Evolutionary conservation across 441 rosid species (phyloP), one percentile per base, ranked within the genome.

Genomic region (Theobroma grandiflorum): DNA sequence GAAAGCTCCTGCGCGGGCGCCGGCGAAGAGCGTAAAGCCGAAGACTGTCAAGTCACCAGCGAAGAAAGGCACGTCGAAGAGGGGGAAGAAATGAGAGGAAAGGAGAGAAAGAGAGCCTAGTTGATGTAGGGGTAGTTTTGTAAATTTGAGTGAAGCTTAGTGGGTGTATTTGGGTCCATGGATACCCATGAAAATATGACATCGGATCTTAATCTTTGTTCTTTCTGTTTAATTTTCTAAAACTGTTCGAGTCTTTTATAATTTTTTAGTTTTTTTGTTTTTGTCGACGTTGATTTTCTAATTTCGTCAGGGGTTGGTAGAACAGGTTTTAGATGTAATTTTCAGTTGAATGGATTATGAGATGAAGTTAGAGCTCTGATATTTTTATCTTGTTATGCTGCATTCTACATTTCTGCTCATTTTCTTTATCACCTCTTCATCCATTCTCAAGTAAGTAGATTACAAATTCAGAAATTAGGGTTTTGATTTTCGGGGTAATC

Each of bases 61-160:
- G 2, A 90, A 88, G 86, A 90, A 87, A 74, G 79, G 86, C 0
- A 1, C 89, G 0, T n/a, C 86, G 0, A 81, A 64, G 85, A 86
- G 57, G 69, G 89, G 86, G 5, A 88, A 14, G 86, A 89, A 87
- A 75, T 86, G 85, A 87, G 35, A 18, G 31, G 26, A 20, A 57
- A 15, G 0, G 35, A 62, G 8, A 15, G 33, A 31, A 16, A 26
- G 22, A 5, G 43, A 33, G 6, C 7, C 8, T 22, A 65, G 86
- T 49, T 62, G n/a, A 55, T 64, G 50, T 88, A 86, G 91, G 86
- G 84, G 37, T 87, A 83, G 88, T 76, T 76, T 11, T 87, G 93
- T 90, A 89, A 87, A 88, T 86, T 83, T 53, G 72, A 66, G 55
- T 77, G 67, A 8, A 33, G 59, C 6, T 70, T 78, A 80, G 58